Percentiles rank a stretch among this genome's conserved stretches.
phyloP scores from a whole-genome alignment of 768 basidiomycete genomes.

The Boletus eberwhitei region DNA sequence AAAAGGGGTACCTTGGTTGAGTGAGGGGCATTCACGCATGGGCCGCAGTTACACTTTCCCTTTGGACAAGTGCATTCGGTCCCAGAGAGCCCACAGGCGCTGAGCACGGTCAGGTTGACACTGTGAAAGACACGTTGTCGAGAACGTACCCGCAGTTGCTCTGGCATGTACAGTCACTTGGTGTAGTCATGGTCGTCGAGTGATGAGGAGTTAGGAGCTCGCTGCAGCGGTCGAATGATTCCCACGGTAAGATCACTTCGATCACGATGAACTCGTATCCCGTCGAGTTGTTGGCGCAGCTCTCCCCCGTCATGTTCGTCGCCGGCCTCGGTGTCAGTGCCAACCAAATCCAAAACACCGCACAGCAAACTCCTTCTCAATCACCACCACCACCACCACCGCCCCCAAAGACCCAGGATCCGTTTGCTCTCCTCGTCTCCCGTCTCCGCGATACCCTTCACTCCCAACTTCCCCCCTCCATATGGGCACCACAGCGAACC shows the following conservation, averaged over 20 bases:
- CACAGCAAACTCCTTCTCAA: background rate
- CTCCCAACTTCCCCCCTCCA: constrained; percentile 55
- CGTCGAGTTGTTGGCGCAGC: constrained; percentile 81
- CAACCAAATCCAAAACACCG: background rate
- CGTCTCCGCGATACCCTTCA: constrained; percentile 71
- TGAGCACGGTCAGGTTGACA: constrained; percentile 3
- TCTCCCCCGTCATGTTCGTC: constrained; percentile 92
- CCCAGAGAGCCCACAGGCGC: constrained; percentile 31
- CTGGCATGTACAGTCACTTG: constrained; percentile 27
- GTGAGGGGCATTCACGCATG: constrained; percentile 30
- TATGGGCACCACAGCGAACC: constrained; percentile 71
- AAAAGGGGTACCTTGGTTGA: constrained; percentile 15
- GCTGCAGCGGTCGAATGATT: background rate
- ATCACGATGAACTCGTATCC: constrained; percentile 87
- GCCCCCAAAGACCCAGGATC: constrained; percentile 44
- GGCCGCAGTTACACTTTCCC: constrained; percentile 29
- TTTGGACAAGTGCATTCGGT: constrained; percentile 32
- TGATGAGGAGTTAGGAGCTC: background rate
- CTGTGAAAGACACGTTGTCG: too few relatives aligned
- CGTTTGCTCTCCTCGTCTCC: constrained; percentile 55
- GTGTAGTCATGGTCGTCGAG: constrained; percentile 17
- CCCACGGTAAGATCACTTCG: background rate
- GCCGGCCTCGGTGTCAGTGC: constrained; percentile 61
- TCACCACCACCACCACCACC: constrained; percentile 23
- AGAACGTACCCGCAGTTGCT: constrained; percentile 26